Evolutionary conservation across 345 rosid species (phyloP), one percentile per base, ranked within the genome.

Genomic region (Lumnitzera racemosa): DNA sequence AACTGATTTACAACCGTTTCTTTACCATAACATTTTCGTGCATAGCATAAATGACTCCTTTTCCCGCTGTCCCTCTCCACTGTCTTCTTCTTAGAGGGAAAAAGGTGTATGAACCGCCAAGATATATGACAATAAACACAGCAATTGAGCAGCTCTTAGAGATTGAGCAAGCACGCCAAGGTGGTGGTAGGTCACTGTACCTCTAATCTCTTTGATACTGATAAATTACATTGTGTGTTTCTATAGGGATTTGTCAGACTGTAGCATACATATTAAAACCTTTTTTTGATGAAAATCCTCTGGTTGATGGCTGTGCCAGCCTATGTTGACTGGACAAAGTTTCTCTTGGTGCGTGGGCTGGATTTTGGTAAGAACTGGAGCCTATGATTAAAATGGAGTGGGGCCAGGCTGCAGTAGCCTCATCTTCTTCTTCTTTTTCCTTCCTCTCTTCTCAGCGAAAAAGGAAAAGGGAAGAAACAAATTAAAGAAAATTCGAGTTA

Each of bases 101-200:
- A 76, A 90, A 88, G 77, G 76, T 74, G 46, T 86, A 94, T 29
- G 99, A 90, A 68, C 86, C 96, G 6, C 95, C 99, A 0, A 80
- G 96, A 56, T 95, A 61, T 69, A 88, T 95, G 97, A 83, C 82
- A 24, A 81, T 95, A 58, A 86, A 87, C 68, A 86, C 81, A 0
- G 96, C 96, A 4, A 86, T 86, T 9, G 94, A 95, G 66, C 99
- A 95, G 79, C 91, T 95, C 13, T 68, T 90, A 62, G 96, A 95
- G 74, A 89, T 90, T 70, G 90, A 80, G 75, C 76, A 75, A 41
- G 75, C 55, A 56, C 81, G 56, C 10, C 87, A 83, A 63, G 84
- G 77, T 53, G 75, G 78, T 57, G 89, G 91, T 85, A 69, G 70
- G 83, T 15, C 47, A 55, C 43, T 24, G 20, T 20, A 31, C 25